A percentile compares a stretch with the other conserved stretches of the same genome.
Conservation (phyloP, 139 green algal species). For the Astrephomene gubernaculifera region DNA sequence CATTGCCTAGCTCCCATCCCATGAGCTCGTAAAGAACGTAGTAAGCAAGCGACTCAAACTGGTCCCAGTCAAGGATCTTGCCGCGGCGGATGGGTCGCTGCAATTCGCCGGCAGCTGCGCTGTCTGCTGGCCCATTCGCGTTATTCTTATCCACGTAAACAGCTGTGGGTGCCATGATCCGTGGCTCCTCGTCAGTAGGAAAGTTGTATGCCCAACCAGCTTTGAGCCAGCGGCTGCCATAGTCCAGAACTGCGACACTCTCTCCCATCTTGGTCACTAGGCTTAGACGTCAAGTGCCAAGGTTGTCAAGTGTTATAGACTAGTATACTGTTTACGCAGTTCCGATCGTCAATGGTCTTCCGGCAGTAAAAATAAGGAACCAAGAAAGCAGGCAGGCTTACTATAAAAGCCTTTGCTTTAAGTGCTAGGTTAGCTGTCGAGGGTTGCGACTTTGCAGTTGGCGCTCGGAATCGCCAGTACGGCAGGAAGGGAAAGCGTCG, state of each 20-base stretch:
- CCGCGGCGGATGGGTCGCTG: conserved; percentile 55
- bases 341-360: too few relatives aligned
- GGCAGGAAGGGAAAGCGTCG: too few relatives aligned
- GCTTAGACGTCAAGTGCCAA: too few relatives aligned
- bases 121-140: neutral
- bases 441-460: too few relatives aligned
- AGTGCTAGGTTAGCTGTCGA: too few relatives aligned
- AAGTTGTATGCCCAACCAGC: conserved; percentile 71
- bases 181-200: conserved; percentile 73
- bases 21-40: conserved; percentile 77
- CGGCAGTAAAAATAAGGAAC: too few relatives aligned
- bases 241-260: conserved; percentile 70
- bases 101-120: neutral
- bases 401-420: too few relatives aligned
- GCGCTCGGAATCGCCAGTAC: too few relatives aligned
- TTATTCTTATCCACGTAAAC: conserved; percentile 1
- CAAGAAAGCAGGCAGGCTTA: too few relatives aligned
- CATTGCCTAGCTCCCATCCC: conserved; percentile 76
- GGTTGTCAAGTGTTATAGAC: too few relatives aligned
- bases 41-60: conserved; percentile 78
- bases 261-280: conserved; percentile 50
- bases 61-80: conserved; percentile 67
- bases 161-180: conserved; percentile 52
- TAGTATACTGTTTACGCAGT: too few relatives aligned
- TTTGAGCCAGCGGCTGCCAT: conserved; percentile 76